A percentile compares a stretch with the other conserved stretches of the same genome.
Evolutionary conservation across 208 protist species (phyloP).

Genomic region (Crithidia expoeki): DNA sequence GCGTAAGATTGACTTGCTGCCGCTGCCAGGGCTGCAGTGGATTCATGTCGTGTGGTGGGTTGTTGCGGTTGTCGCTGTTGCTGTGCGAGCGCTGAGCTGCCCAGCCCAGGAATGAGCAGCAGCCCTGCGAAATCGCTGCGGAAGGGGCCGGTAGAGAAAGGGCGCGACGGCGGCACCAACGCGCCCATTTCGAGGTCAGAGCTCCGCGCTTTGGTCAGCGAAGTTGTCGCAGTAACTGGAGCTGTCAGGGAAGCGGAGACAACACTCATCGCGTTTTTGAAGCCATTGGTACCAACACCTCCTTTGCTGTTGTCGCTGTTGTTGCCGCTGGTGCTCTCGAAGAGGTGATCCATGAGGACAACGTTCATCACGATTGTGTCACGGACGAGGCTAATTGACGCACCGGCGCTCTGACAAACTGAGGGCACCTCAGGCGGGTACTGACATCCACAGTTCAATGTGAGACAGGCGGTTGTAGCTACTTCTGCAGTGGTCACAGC

Average conservation of each 20-base stretch:
- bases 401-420: constrained; percentile 12
- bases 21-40: neutral
- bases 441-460: constrained; percentile 26
- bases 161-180: constrained; percentile 4
- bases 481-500: neutral
- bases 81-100: neutral
- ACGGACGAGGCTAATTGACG: constrained; percentile 5
- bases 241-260: neutral
- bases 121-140: constrained; percentile 13
- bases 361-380: constrained; percentile 37
- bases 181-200: constrained; percentile 13
- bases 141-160: neutral
- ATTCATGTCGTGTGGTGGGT: neutral
- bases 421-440: constrained; percentile 18
- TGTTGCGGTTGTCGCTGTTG: neutral
- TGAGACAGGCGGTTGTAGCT: constrained; percentile 9
- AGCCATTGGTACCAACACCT: neutral
- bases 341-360: constrained; percentile 32
- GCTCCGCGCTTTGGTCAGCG: constrained; percentile 21
- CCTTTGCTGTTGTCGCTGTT: neutral
- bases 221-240: neutral
- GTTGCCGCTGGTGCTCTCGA: constrained; percentile 8
- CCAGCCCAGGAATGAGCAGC: neutral
- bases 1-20: constrained; percentile 15
- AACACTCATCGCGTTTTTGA: neutral